A percentile compares a stretch with the other conserved stretches of the same genome.
Evolutionary conservation across 345 rosid genomes (phyloP).

Genomic region (Citrus maxima): DNA sequence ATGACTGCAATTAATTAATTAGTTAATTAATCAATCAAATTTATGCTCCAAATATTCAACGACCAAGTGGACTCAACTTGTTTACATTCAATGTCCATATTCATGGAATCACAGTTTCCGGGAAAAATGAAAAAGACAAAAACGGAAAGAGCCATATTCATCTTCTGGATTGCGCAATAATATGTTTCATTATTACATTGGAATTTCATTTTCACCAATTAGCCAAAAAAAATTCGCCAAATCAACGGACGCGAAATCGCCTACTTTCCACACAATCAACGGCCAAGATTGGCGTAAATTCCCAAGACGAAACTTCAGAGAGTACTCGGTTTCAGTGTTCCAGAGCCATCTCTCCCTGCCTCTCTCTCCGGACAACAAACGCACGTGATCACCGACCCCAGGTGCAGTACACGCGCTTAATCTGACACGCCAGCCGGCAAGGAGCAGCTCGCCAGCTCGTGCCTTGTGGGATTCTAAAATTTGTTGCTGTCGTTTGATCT

Average conservation of each 20-base stretch:
- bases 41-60: background rate
- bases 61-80: background rate
- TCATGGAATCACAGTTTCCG: background rate
- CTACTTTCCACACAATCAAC: background rate
- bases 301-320: too few relatives aligned
- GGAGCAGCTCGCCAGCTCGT: too few relatives aligned
- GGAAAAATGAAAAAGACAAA: too few relatives aligned
- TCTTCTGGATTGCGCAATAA: too few relatives aligned
- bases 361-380: too few relatives aligned
- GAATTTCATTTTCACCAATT: background rate
- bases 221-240: background rate
- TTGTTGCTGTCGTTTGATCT: background rate
- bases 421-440: too few relatives aligned
- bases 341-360: background rate
- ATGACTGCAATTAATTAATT: background rate
- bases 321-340: too few relatives aligned
- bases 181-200: background rate
- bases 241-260: background rate
- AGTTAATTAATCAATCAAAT: background rate
- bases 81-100: background rate
- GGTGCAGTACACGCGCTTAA: background rate
- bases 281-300: background rate
- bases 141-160: too few relatives aligned
- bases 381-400: conserved; percentile 12
- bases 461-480: too few relatives aligned